phyloP scores from a whole-genome alignment of 345 rosid genomes.

The Salix arbutifolia region DNA sequence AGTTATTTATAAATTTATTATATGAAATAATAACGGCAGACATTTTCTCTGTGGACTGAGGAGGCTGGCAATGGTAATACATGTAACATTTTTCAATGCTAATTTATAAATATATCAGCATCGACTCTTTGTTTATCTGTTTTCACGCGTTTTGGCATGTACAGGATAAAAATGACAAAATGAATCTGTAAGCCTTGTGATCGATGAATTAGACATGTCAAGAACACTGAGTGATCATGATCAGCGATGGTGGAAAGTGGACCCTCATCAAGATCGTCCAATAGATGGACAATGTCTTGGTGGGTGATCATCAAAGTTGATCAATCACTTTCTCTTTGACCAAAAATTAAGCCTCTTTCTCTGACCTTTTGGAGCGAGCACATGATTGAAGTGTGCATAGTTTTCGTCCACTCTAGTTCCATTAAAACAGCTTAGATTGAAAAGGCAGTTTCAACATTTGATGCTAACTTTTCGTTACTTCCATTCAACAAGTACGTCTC shows the following conservation, averaged over 20 bases:
- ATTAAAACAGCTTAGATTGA: conserved; percentile 25
- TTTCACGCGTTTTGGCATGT: too few species aligned
- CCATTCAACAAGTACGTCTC: not conserved
- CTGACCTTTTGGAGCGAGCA: conserved; percentile 9
- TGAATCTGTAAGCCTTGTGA: too few species aligned
- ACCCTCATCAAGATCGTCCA: conserved; percentile 27
- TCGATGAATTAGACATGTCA: too few species aligned
- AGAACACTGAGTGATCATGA: not conserved
- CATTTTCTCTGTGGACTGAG: too few species aligned
- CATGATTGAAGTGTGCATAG: not conserved
- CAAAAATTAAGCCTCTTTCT: conserved; percentile 9
- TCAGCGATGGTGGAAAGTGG: conserved; percentile 19
- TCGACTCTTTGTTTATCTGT: too few species aligned
- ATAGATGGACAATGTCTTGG: conserved; percentile 17
- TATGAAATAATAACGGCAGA: too few species aligned
- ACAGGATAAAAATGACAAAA: too few species aligned
- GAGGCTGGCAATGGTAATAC: too few species aligned
- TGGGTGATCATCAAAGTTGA: conserved; percentile 19
- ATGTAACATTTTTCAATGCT: too few species aligned
- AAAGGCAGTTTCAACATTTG: conserved; percentile 2
- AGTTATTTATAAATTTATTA: too few species aligned
- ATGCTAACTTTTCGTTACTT: not conserved
- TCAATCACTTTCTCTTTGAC: conserved; percentile 34
- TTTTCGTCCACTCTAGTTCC: conserved; percentile 1
- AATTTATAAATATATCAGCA: too few species aligned